These are phyloP conservation scores for Bipolaris cookei DNA, from an alignment of 2,329 filamentous ascomycete genomes.

Conservation along the genomic window DNA sequence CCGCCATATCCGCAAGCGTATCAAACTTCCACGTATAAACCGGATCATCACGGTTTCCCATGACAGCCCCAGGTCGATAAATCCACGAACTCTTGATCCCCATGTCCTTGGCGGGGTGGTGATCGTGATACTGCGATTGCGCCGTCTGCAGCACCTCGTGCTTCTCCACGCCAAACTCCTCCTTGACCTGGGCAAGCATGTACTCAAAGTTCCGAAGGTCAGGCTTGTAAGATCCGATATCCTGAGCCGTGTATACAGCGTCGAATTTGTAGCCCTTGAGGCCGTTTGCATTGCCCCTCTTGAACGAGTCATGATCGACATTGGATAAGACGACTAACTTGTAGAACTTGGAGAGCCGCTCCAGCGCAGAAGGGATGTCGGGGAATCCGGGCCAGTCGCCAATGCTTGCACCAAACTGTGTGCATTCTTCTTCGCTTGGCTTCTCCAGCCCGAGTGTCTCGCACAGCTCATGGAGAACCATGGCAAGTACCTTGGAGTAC, in stretches of 20 bases:
- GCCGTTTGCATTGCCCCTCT: constrained; percentile 55
- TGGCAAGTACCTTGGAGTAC: constrained; percentile 66
- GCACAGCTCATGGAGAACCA: constrained; percentile 58
- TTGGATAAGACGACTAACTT: constrained; percentile 68
- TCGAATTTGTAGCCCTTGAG: constrained; percentile 65
- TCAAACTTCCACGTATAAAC: constrained; percentile 61
- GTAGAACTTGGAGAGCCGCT: constrained; percentile 57
- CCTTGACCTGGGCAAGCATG: constrained; percentile 61
- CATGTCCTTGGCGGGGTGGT: constrained; percentile 66
- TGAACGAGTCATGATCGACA: constrained; percentile 62
- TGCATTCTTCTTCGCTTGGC: constrained; percentile 50
- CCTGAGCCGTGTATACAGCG: constrained; percentile 71
- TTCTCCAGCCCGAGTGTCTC: constrained; percentile 51
- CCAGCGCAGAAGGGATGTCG: constrained; percentile 63
- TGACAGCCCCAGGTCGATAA: constrained; percentile 56
- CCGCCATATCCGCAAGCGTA: constrained; percentile 66
- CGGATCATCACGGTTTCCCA: constrained; percentile 55
- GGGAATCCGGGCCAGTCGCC: constrained; percentile 63
- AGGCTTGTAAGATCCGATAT: constrained; percentile 76
- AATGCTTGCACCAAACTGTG: constrained; percentile 60
- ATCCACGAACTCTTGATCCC: constrained; percentile 72
- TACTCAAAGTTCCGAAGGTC: constrained; percentile 68
- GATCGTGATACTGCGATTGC: constrained; percentile 70
- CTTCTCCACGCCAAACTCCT: constrained; percentile 63
- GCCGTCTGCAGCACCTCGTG: constrained; percentile 70